These are phyloP conservation scores for Amanita exitialis DNA, from an alignment of 768 basidiomycete genomes.

Conservation along the genomic window DNA sequence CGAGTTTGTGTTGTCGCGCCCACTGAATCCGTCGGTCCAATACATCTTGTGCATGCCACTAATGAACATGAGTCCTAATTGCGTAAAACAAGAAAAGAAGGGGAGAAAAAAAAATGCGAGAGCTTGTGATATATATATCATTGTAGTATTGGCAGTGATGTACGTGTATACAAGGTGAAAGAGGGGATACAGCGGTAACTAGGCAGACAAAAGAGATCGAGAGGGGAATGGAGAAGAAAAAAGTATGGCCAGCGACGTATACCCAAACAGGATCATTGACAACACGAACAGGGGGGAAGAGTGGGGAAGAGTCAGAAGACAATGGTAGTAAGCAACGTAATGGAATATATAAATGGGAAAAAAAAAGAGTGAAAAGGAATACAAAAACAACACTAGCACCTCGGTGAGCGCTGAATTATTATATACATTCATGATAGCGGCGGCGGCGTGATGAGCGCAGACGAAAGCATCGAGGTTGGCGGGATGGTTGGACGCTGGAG, in stretches of 20 bases:
- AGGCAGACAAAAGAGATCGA: neutral
- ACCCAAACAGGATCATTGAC: conserved; percentile 7
- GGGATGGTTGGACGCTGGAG: conserved; percentile 16
- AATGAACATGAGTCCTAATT: neutral
- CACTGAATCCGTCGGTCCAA: neutral
- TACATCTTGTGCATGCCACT: neutral
- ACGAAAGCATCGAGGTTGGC: neutral
- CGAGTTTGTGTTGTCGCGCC: too few species aligned
- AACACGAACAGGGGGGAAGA: neutral
- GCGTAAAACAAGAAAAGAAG: neutral
- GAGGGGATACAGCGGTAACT: conserved; percentile 3
- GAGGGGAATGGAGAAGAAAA: neutral
- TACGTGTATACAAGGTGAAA: conserved; percentile 4
- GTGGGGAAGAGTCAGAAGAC: neutral
- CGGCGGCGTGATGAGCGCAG: neutral
- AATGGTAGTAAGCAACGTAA: neutral
- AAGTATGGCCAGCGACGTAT: neutral
- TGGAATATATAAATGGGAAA: neutral
- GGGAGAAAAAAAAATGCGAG: neutral
- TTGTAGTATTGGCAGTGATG: conserved; percentile 5
- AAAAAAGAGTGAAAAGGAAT: neutral
- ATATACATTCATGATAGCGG: conserved; percentile 4
- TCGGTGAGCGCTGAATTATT: neutral
- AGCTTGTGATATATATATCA: conserved; percentile 2
- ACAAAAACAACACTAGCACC: conserved; percentile 2